Evolutionary conservation across 495 filamentous ascomycete species (phyloP).

Genomic region (Podospora conica): DNA sequence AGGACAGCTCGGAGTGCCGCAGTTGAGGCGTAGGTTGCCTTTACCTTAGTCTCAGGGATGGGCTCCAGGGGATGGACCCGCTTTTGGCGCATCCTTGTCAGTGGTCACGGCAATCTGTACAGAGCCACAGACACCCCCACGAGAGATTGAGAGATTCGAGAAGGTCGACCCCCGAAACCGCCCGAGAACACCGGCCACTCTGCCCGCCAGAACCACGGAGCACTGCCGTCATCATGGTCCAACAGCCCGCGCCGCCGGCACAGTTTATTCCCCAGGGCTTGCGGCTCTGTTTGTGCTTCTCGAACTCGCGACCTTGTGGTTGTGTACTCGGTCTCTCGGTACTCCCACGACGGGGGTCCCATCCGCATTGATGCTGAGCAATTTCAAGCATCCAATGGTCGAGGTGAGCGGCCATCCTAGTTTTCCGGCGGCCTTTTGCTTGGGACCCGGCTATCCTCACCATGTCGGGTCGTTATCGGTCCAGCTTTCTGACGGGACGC

Average conservation of each 20-base stretch:
- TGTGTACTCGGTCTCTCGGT: background rate
- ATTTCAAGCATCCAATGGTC: constrained; percentile 9
- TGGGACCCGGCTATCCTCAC: background rate
- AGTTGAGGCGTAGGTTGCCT: constrained; percentile 3
- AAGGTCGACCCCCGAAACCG: background rate
- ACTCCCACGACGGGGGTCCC: background rate
- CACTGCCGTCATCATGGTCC: background rate
- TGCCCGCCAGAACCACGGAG: background rate
- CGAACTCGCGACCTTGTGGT: background rate
- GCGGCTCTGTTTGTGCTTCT: background rate
- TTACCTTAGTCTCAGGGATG: constrained; percentile 7
- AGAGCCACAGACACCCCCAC: background rate
- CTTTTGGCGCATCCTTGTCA: constrained; percentile 2
- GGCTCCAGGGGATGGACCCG: constrained; percentile 6
- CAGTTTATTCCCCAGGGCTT: background rate
- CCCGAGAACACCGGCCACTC: background rate
- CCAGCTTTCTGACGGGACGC: background rate
- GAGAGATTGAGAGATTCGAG: background rate
- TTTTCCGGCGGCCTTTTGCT: background rate
- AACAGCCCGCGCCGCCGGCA: background rate
- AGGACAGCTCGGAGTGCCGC: constrained; percentile 9
- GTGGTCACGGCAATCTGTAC: constrained; percentile 4
- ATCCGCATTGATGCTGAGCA: constrained; percentile 10
- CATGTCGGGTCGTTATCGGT: background rate
- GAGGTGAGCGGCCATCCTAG: background rate